Evolutionary conservation across 2,329 filamentous ascomycete species (phyloP).

Genomic region (Aspergillus ibericus): DNA sequence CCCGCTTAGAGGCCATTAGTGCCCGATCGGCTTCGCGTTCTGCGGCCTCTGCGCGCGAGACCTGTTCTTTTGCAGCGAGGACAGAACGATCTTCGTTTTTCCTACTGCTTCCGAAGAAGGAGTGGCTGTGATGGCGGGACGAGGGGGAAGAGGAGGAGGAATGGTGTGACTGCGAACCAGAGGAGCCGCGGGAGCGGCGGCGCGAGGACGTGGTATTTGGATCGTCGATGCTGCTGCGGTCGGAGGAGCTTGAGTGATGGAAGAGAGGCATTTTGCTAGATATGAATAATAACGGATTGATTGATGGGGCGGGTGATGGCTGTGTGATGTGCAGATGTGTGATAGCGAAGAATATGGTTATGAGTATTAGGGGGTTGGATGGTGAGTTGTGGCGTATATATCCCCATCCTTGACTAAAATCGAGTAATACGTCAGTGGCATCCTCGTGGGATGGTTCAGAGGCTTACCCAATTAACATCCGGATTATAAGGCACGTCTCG

Average conservation of each 20-base stretch:
- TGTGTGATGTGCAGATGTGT: neutral
- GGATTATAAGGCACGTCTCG: neutral
- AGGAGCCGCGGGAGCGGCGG: slow-evolving; percentile 31
- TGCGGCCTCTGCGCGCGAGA: slow-evolving; percentile 62
- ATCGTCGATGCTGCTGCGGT: slow-evolving; percentile 20
- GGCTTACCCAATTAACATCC: neutral
- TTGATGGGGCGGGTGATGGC: neutral
- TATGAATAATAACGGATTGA: neutral
- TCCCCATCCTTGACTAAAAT: neutral
- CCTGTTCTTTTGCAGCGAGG: slow-evolving; percentile 59
- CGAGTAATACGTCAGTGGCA: neutral
- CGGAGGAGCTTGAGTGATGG: slow-evolving; percentile 21
- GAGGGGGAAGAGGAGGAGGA: slow-evolving; percentile 31
- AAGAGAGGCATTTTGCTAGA: slow-evolving; percentile 24
- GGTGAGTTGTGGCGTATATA: neutral
- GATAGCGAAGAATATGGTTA: neutral
- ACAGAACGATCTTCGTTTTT: slow-evolving; percentile 63
- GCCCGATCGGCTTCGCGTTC: slow-evolving; percentile 67
- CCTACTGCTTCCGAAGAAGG: slow-evolving; percentile 39
- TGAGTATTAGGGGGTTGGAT: neutral
- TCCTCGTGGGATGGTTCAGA: neutral
- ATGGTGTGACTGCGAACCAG: slow-evolving; percentile 38
- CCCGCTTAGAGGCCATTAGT: slow-evolving; percentile 56
- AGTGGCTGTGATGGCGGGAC: neutral
- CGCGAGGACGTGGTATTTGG: slow-evolving; percentile 17